Conservation (phyloP, 805 yeast species). For the Huiozyma sinensis region DNA sequence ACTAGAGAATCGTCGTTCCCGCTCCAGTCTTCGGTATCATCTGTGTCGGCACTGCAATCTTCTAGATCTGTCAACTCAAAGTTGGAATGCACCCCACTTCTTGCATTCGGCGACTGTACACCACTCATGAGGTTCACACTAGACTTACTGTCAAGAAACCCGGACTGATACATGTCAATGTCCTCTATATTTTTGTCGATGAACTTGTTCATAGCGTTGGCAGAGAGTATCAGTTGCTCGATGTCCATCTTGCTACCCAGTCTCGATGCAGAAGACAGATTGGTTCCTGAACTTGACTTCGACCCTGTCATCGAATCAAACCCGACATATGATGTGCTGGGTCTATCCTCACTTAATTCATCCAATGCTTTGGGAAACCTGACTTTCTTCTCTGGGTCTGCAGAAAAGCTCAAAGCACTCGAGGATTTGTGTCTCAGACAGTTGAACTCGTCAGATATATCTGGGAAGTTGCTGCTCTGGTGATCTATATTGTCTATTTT, state of each 20-base stretch:
- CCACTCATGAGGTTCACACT: neutral
- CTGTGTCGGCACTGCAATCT: neutral
- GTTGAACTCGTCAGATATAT: neutral
- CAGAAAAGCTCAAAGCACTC: too few relatives aligned
- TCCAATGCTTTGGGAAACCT: slow-evolving; percentile 1
- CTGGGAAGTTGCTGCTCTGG: slow-evolving; percentile 1
- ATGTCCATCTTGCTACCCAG: neutral
- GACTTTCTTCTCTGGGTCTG: slow-evolving; percentile 2
- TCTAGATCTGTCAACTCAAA: slow-evolving; percentile 20
- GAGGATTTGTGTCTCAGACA: too few relatives aligned
- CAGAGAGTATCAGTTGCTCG: slow-evolving; percentile 16
- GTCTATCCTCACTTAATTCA: neutral
- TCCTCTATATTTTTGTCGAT: slow-evolving; percentile 18
- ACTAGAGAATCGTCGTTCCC: neutral
- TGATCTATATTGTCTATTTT: neutral
- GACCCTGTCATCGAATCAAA: neutral
- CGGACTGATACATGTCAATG: slow-evolving; percentile 17
- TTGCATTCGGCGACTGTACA: neutral
- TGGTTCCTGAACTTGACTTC: neutral
- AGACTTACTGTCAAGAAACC: slow-evolving; percentile 3
- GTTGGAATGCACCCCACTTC: slow-evolving; percentile 18
- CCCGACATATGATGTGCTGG: neutral
- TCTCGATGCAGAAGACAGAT: neutral
- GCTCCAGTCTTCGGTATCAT: neutral
- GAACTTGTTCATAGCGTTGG: slow-evolving; percentile 20